phyloP scores from a whole-genome alignment of 192 early-diverging fungal genomes.

The Umbelopsis isabellina region DNA sequence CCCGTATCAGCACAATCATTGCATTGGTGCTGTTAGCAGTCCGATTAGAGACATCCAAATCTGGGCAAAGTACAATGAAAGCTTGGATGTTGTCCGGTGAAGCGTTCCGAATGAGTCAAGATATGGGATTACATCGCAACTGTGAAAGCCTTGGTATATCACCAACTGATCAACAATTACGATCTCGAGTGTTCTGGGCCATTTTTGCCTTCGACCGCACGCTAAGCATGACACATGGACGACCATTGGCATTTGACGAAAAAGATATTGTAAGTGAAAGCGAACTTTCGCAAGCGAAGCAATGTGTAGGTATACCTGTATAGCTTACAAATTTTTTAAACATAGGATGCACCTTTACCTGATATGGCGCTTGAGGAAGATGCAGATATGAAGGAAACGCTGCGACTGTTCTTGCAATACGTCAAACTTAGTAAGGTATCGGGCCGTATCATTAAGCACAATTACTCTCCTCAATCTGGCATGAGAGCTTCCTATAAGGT shows the following conservation, averaged over 20 bases:
- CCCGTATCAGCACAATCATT: conserved; percentile 56
- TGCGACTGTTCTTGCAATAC: conserved; percentile 41
- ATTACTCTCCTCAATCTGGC: conserved; percentile 37
- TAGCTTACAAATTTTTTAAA: neutral
- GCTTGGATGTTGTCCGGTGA: conserved; percentile 71
- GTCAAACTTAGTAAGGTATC: conserved; percentile 48
- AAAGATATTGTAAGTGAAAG: conserved; percentile 31
- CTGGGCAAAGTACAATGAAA: conserved; percentile 47
- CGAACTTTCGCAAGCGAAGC: neutral
- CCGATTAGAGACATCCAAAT: conserved; percentile 59
- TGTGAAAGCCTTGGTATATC: conserved; percentile 46
- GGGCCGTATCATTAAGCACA: conserved; percentile 49
- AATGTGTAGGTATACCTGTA: neutral
- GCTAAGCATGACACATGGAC: conserved; percentile 65
- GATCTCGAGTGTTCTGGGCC: conserved; percentile 72
- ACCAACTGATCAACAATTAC: conserved; percentile 42
- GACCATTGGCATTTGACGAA: conserved; percentile 52
- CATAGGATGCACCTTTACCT: conserved; percentile 25
- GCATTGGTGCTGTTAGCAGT: conserved; percentile 64
- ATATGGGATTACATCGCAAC: conserved; percentile 78
- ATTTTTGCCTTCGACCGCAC: conserved; percentile 69
- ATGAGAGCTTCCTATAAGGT: conserved; percentile 5
- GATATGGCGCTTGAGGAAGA: conserved; percentile 21
- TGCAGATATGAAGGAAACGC: conserved; percentile 31
- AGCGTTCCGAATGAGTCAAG: conserved; percentile 74